Conservation (phyloP, 2,329 filamentous ascomycete genomes). For the Fragosphaeria purpurea region DNA sequence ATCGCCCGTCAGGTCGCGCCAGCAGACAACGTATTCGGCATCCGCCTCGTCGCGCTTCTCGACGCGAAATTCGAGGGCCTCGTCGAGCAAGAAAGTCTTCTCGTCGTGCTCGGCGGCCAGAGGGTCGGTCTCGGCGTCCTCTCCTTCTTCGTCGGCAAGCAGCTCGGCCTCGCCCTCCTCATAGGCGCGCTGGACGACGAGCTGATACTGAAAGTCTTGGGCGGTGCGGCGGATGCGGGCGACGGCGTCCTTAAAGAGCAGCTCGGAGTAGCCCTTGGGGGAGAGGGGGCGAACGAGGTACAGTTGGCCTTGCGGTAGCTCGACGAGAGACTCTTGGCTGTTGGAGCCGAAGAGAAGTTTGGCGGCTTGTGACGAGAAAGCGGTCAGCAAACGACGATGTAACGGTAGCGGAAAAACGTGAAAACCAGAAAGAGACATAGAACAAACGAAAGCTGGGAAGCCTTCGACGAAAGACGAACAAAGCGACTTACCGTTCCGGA, state of each 20-base stretch:
- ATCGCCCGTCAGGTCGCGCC: conserved; percentile 91
- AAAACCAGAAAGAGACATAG: background rate
- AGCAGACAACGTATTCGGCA: conserved; percentile 80
- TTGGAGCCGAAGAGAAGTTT: conserved; percentile 85
- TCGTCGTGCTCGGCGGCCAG: conserved; percentile 80
- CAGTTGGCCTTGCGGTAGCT: conserved; percentile 89
- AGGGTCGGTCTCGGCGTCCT: conserved; percentile 68
- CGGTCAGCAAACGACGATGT: too few species aligned
- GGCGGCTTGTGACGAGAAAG: conserved; percentile 53
- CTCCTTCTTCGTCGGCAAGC: conserved; percentile 77
- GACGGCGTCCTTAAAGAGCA: conserved; percentile 96
- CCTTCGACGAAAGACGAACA: too few species aligned
- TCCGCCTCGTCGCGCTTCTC: conserved; percentile 58
- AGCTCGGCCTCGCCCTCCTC: conserved; percentile 95
- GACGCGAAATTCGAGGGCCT: conserved; percentile 76
- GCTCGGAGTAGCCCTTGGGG: conserved; percentile 94
- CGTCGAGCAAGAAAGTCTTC: conserved; percentile 93
- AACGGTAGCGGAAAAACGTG: background rate
- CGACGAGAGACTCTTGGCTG: conserved; percentile 86
- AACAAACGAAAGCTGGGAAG: background rate
- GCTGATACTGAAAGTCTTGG: conserved; percentile 94
- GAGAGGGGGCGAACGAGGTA: conserved; percentile 93
- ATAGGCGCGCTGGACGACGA: conserved; percentile 91
- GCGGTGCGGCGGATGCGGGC: conserved; percentile 86
- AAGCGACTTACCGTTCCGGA: conserved; percentile 29